A percentile compares a stretch with the other conserved stretches of the same genome.
Conservation (phyloP, 805 yeast species). For the Saturnispora quitensis region DNA sequence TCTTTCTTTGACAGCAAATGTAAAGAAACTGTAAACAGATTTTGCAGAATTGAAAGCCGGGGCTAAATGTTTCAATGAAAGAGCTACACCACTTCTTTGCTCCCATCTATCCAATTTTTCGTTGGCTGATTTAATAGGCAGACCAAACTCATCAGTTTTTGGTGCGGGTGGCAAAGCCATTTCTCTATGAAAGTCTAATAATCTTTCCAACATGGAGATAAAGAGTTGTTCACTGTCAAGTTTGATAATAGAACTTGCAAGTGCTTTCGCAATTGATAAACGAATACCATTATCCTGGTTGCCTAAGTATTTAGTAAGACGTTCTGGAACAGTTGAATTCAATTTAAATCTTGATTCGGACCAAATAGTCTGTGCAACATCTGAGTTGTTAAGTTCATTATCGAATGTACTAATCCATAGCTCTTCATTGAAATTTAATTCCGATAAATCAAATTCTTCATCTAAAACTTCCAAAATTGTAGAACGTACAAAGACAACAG, state of each 20-base stretch:
- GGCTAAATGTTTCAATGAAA: conserved; percentile 50
- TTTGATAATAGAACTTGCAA: conserved; percentile 46
- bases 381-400: conserved; percentile 51
- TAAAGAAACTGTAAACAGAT: conserved; percentile 46
- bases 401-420: conserved; percentile 75
- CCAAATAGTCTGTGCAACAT: conserved; percentile 78
- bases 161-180: conserved; percentile 71
- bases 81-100: conserved; percentile 72
- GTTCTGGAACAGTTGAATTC: conserved; percentile 33
- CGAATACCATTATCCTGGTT: conserved; percentile 59
- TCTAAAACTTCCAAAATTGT: conserved; percentile 79
- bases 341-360: conserved; percentile 55
- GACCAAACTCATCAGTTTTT: conserved; percentile 68
- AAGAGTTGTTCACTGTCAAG: conserved; percentile 16
- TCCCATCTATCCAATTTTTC: conserved; percentile 76
- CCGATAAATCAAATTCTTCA: conserved; percentile 62
- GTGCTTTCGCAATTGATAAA: conserved; percentile 60
- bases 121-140: conserved; percentile 52
- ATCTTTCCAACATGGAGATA: conserved; percentile 32
- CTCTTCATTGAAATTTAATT: conserved; percentile 36
- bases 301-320: conserved; percentile 43
- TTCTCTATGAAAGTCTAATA: conserved; percentile 48
- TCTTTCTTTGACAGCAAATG: conserved; percentile 45
- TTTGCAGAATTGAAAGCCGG: conserved; percentile 32
- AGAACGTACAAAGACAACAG: conserved; percentile 64